Conservation (phyloP, 805 yeast species). For the Cyberlindnera mrakii region DNA sequence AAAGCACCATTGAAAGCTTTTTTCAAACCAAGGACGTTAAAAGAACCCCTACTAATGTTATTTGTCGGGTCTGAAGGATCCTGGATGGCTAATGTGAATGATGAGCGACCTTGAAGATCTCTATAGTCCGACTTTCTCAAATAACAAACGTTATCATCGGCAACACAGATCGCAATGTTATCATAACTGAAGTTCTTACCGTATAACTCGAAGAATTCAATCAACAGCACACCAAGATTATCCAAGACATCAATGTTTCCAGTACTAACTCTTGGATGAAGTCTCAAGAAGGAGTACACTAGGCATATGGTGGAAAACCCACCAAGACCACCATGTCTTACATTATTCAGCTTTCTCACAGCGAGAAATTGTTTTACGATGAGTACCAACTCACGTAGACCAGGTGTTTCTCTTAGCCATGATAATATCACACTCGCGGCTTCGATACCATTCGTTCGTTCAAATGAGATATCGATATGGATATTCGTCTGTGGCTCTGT, state of each 20-base stretch:
- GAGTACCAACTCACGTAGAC: conserved; percentile 73
- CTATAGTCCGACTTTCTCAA: conserved; percentile 50
- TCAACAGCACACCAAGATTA: conserved; percentile 78
- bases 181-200: conserved; percentile 89
- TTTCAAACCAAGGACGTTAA: conserved; percentile 70
- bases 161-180: conserved; percentile 61
- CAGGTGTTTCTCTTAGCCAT: conserved; percentile 74
- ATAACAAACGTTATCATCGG: conserved; percentile 51
- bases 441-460: conserved; percentile 71
- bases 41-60: conserved; percentile 81
- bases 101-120: conserved; percentile 45
- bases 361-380: conserved; percentile 81
- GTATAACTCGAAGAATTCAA: conserved; percentile 88
- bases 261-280: conserved; percentile 75
- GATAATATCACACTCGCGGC: conserved; percentile 73
- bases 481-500: conserved; percentile 65
- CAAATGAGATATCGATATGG: conserved; percentile 87
- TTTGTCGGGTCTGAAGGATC: conserved; percentile 85
- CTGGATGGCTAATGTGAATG: conserved; percentile 68
- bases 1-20: conserved; percentile 87
- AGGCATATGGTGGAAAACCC: conserved; percentile 91
- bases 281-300: conserved; percentile 66
- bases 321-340: conserved; percentile 90
- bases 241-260: conserved; percentile 59
- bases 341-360: conserved; percentile 73